Conservation (phyloP, 2,329 filamentous ascomycete genomes). For the Botrytis deweyae region DNA sequence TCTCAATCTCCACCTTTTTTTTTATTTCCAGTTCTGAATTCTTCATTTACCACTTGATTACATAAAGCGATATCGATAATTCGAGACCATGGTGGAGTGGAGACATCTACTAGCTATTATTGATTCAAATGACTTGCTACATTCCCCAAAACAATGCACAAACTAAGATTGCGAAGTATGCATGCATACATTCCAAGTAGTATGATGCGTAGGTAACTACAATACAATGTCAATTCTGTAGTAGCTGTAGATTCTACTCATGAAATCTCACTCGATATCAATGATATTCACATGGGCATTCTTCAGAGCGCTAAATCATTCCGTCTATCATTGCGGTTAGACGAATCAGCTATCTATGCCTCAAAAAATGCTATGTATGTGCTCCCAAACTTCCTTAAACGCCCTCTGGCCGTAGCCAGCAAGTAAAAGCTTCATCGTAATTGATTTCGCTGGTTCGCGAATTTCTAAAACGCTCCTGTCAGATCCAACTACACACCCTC, state of each 20-base stretch:
- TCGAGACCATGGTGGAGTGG: not conserved
- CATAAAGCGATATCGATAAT: not conserved
- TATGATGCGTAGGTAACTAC: not conserved
- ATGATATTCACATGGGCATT: not conserved
- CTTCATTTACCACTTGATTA: not conserved
- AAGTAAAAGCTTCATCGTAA: not conserved
- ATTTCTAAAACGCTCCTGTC: not conserved
- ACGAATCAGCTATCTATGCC: conserved; percentile 3
- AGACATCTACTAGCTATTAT: not conserved
- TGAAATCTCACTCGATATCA: not conserved
- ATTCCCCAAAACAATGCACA: not conserved
- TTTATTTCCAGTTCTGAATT: not conserved
- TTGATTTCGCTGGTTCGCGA: not conserved
- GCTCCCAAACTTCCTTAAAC: conserved; percentile 12
- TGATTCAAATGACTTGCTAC: not conserved
- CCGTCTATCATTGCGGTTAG: not conserved
- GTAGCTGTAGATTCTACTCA: not conserved
- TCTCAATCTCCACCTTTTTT: not conserved
- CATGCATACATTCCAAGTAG: not conserved
- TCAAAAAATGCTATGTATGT: not conserved
- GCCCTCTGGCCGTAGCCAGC: conserved; percentile 1
- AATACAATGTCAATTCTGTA: not conserved
- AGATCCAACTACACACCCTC: not conserved
- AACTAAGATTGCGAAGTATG: not conserved
- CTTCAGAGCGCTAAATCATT: not conserved